Conservation (phyloP, 75 land plant species). For the Chamaecyparis obtusa region DNA sequence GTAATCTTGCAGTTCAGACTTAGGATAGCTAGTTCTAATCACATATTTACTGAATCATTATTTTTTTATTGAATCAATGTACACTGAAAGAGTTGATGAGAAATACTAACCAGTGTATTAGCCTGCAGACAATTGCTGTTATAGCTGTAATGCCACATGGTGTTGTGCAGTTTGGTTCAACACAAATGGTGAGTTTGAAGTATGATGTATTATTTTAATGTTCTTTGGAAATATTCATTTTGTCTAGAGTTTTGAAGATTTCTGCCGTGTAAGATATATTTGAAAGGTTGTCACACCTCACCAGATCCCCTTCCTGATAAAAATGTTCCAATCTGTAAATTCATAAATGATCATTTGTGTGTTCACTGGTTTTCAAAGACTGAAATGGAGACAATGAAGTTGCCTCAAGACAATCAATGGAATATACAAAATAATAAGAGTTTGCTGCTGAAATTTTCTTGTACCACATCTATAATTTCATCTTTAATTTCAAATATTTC, state of each 20-base stretch:
- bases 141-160: slow-evolving; percentile 57
- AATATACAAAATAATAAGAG: neutral
- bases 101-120: slow-evolving; percentile 5
- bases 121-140: slow-evolving; percentile 72
- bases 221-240: neutral
- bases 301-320: neutral
- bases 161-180: slow-evolving; percentile 78
- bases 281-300: neutral
- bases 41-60: neutral
- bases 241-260: neutral
- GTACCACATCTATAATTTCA: neutral
- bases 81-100: neutral
- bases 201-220: neutral
- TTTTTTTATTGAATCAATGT: neutral
- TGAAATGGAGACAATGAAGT: neutral
- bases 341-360: neutral
- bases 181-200: slow-evolving; percentile 37
- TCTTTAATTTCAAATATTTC: neutral
- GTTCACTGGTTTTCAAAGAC: neutral
- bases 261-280: neutral
- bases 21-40: neutral
- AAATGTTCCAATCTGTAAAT: neutral
- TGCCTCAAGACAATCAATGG: neutral
- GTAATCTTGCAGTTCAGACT: neutral
- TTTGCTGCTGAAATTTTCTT: neutral